phyloP scores from a whole-genome alignment of 2,329 filamentous ascomycete species.

The Talaromyces sp. region DNA sequence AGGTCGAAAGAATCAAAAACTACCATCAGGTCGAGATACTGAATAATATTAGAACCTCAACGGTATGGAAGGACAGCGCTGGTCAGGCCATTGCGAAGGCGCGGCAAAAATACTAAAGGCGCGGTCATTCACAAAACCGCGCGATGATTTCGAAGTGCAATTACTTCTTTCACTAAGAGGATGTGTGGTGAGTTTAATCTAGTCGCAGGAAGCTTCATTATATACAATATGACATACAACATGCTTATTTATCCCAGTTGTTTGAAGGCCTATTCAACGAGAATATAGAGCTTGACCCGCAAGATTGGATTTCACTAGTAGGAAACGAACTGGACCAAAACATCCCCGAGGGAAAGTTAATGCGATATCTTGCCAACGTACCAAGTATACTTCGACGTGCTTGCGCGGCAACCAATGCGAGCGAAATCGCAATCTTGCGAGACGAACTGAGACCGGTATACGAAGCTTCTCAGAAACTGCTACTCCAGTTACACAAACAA shows the following conservation, averaged over 20 bases:
- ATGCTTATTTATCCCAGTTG: conserved; percentile 25
- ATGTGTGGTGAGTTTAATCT: conserved; percentile 31
- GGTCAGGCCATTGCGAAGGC: conserved; percentile 37
- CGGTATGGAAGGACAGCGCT: conserved; percentile 22
- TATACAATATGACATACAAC: not conserved
- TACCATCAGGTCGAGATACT: not conserved
- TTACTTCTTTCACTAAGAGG: conserved; percentile 37
- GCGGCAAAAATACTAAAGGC: conserved; percentile 38
- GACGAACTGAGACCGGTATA: conserved; percentile 9
- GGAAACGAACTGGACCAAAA: conserved; percentile 31
- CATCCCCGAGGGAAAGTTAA: conserved; percentile 32
- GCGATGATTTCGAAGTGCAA: conserved; percentile 36
- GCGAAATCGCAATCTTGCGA: not conserved
- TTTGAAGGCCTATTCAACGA: conserved; percentile 39
- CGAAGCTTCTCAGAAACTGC: not conserved
- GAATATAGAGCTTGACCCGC: conserved; percentile 31
- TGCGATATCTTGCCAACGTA: conserved; percentile 32
- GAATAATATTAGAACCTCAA: not conserved
- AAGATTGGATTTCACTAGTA: conserved; percentile 38
- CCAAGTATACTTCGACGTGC: conserved; percentile 33
- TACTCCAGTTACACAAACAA: conserved; percentile 26
- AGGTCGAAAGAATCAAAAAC: not conserved
- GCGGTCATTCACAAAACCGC: conserved; percentile 31
- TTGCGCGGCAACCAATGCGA: conserved; percentile 19
- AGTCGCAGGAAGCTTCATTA: too few species aligned